Evolutionary conservation across 1,284 basidiomycete species (phyloP), one percentile per base, ranked within the genome.

Genomic region (Cerrena zonata): DNA sequence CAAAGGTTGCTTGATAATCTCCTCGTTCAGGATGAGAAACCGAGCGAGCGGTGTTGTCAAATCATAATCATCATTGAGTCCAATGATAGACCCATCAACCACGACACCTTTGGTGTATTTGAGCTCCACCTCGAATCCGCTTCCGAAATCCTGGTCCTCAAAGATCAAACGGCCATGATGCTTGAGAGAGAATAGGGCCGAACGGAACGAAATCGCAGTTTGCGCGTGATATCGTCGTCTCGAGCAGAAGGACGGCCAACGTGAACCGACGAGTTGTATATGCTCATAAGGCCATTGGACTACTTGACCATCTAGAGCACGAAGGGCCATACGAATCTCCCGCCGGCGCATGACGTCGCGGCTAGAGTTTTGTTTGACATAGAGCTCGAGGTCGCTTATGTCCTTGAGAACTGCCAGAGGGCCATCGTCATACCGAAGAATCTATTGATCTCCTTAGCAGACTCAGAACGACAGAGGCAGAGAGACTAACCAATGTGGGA

Each of bases 341-440:
- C 82, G 76, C 45, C 75, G 72, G 47, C 73, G 70, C 43, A 68
- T 68, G 24, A 88, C 73, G 30, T 75, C 70, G 2, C 65, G 60
- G 47, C 72, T 73, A 1, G 77, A 71, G 60, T 91, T 91, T 66
- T 90, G 87, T 2, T 59, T 55, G 18, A 90, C 72, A 60, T 86
- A 90, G 13, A 65, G 64, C 58, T 83, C 76, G 3, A 91, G 65
- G 30, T 88, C 78, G 0, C 69, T 58, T 0, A 78, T 56, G 26
- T 74, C 69, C 15, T 66, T 73, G 13, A 91, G 63, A 4, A 79
- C 71, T 0, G 74, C 66, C 38, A 76, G 65, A 1, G 71, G 69
- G 0, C 82, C 83, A 51, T 84, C 76, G 56, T 92, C 89, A 58
- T 88, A 90, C 7, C 77, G 79, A 25, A 92, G 76, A 43, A 89